phyloP scores from a whole-genome alignment of 345 rosid species.

The Psidium guajava region DNA sequence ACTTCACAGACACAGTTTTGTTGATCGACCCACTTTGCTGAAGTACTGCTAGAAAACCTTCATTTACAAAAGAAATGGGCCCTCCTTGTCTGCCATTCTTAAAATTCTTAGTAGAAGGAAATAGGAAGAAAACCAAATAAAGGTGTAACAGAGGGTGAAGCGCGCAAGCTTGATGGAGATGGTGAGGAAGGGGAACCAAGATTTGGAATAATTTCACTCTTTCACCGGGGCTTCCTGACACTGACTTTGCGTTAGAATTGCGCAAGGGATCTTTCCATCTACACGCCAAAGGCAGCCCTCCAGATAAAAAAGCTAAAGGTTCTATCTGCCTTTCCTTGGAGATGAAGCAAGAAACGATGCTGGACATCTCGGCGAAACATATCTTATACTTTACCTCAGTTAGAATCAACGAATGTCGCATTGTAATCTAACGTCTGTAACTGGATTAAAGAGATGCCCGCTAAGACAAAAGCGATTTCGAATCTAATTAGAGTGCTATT shows the following conservation, averaged over 20 bases:
- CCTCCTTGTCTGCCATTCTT: background rate
- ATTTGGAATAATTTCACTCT: too few species aligned
- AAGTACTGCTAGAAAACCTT: fast-evolving
- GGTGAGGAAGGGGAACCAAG: too few species aligned
- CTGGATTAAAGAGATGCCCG: background rate
- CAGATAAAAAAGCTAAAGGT: background rate
- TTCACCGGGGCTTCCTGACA: too few species aligned
- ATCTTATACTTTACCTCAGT: background rate
- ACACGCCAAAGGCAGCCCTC: background rate
- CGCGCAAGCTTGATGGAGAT: background rate
- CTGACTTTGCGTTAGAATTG: background rate
- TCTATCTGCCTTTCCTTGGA: background rate
- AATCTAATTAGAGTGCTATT: background rate
- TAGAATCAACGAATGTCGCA: background rate
- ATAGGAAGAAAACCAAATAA: too few species aligned
- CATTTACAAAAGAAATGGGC: background rate
- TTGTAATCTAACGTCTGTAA: too few species aligned
- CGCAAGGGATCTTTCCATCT: background rate
- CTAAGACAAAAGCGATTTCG: background rate
- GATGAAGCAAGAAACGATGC: too few species aligned
- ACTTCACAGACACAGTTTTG: background rate
- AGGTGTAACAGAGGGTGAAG: background rate
- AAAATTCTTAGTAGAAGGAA: background rate
- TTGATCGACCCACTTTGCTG: background rate
- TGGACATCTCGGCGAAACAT: too few species aligned